Base-by-base conservation (phyloP, 345 rosid genomes). In the Linum lewisii region DNA sequence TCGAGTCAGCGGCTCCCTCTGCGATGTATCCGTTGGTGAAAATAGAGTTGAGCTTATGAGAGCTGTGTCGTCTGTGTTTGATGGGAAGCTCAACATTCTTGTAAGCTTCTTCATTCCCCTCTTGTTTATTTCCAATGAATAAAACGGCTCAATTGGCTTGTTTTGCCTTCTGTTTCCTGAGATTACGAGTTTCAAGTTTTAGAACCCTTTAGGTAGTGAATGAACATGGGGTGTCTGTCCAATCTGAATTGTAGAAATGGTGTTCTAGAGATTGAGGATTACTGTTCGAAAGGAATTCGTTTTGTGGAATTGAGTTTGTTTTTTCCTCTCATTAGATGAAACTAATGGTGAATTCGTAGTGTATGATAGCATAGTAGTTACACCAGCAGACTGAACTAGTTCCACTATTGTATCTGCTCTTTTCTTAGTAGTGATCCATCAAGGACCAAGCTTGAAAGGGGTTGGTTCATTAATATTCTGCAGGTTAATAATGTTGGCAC, bases 401-500 rank as follows among this genome's bases (percentile, higher is more conserved):
- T 38, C 9, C 16, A 38, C 11, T n/a, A n/a, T n/a, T n/a, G n/a
- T n/a, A n/a, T n/a, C n/a, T n/a, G n/a, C n/a, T n/a, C n/a, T 9
- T 15, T 38, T 38, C 0, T 15, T 38, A 2, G 16, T 1, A 10
- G 45, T 1, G 11, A 38, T 38, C 9, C 1, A 8, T 2, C 45
- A 38, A 3, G 2, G 13, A 9, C 11, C 45, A 15, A 38, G 9
- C 45, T 38, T 38, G 11, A 8, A 15, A 10, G 14, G 45, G 45
- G 2, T 38, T 21, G 23, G 57, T 16, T 63, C 20, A 0, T 29
- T 23, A 13, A 29, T 51, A 20, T 21, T 62, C 55, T 61, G 19
- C 61, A 89, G 92, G 72, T 86, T 9, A 89, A 86, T 52, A 89
- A 84, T 72, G 95, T 84, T 5, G 97, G 97, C 63, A 84, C 83